Conservation (phyloP, 139 green algal genomes). For the Micromonas commoda region DNA sequence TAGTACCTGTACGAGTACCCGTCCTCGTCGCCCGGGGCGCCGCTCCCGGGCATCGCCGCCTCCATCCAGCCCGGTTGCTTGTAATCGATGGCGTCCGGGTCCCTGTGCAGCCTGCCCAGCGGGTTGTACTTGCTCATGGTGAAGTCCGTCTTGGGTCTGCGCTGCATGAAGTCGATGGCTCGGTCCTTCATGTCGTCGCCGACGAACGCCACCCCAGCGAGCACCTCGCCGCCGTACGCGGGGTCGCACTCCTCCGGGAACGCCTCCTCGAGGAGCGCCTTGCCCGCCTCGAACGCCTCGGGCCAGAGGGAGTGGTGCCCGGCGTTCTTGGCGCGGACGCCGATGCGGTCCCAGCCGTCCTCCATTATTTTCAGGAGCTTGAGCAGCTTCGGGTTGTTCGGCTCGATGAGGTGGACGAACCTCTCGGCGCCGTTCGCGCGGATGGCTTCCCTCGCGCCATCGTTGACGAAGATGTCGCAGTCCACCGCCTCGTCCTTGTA, state of each 20-base stretch:
- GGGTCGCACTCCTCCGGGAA: slow-evolving; percentile 25
- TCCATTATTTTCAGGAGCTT: slow-evolving; percentile 1
- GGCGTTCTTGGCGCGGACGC: slow-evolving; percentile 3
- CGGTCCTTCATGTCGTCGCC: slow-evolving; percentile 12
- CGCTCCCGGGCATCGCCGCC: neutral
- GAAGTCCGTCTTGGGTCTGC: slow-evolving; percentile 23
- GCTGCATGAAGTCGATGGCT: slow-evolving; percentile 29
- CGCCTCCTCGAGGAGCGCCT: slow-evolving; percentile 10
- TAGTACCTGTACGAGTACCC: slow-evolving; percentile 25
- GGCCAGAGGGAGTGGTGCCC: slow-evolving; percentile 26
- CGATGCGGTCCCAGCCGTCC: slow-evolving; percentile 9
- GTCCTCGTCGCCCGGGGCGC: neutral
- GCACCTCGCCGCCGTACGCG: slow-evolving; percentile 1
- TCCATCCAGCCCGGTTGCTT: slow-evolving; percentile 24
- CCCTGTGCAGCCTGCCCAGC: slow-evolving; percentile 11
- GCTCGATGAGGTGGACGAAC: slow-evolving; percentile 23
- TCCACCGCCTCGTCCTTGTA: slow-evolving; percentile 22
- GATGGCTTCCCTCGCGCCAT: neutral
- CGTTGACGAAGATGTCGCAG: slow-evolving; percentile 8
- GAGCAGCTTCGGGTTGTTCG: slow-evolving; percentile 2
- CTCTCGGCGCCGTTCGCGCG: neutral
- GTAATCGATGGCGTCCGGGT: slow-evolving; percentile 28
- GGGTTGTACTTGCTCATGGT: slow-evolving; percentile 21
- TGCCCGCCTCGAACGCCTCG: slow-evolving; percentile 17
- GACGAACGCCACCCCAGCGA: slow-evolving; percentile 8